Percentiles rank a stretch among this genome's conserved stretches.
Conservation (phyloP, 345 rosid species). For the Cardamine resedifolia region DNA sequence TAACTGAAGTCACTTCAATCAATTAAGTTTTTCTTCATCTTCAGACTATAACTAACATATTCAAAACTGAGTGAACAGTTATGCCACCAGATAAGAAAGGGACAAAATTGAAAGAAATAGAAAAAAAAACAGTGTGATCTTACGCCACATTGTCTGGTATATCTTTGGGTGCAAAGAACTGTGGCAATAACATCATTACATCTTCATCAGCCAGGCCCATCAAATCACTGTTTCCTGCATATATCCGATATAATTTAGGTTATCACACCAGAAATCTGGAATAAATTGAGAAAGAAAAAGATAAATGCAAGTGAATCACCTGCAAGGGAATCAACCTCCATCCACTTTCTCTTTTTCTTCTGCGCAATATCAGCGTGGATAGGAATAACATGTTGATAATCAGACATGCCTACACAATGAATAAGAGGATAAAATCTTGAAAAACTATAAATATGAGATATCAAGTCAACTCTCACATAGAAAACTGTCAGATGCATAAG, state of each 20-base stretch:
- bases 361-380: constrained; percentile 78
- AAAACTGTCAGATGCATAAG: background rate
- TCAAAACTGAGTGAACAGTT: background rate
- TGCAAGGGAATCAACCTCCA: constrained; percentile 54
- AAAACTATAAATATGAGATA: background rate
- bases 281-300: background rate
- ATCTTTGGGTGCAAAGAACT: constrained; percentile 80
- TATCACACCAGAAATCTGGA: background rate
- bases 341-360: constrained; percentile 68
- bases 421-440: background rate
- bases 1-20: background rate
- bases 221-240: constrained; percentile 54
- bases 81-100: background rate
- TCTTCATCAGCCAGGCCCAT: constrained; percentile 76
- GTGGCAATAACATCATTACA: constrained; percentile 81
- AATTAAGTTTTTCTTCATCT: background rate
- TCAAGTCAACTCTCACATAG: background rate
- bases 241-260: constrained; percentile 3
- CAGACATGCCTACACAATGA: constrained; percentile 75
- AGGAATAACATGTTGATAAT: constrained; percentile 92
- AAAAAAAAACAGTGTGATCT: constrained; percentile 33
- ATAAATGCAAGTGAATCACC: constrained; percentile 40
- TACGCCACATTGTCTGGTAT: constrained; percentile 75
- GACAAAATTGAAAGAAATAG: constrained; percentile 2
- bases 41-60: background rate